Evolutionary conservation across 139 green algal genomes (phyloP).

Genomic region (Chlamydomonas sphaeroides): DNA sequence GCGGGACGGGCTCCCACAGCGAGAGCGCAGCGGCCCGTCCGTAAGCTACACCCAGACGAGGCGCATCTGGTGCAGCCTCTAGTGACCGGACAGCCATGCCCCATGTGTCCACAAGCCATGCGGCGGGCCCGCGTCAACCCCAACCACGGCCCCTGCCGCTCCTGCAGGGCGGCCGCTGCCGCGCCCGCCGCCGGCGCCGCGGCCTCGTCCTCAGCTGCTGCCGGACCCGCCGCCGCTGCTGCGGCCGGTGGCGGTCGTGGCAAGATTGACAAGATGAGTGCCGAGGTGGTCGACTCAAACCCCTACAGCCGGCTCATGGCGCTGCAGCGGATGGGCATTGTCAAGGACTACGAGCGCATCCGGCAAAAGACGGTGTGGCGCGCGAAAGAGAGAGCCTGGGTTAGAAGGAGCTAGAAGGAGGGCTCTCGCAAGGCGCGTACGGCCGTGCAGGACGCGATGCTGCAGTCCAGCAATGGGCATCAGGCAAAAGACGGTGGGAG

Average conservation of each 20-base stretch:
- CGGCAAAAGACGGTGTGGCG: conserved; percentile 76
- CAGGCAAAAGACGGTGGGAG: too few species aligned
- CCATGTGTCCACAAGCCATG: too few species aligned
- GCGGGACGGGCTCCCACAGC: too few species aligned
- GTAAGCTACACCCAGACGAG: too few species aligned
- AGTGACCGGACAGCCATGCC: too few species aligned
- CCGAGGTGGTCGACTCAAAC: conserved; percentile 88
- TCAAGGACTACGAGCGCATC: conserved; percentile 94
- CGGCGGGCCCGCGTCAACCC: background rate
- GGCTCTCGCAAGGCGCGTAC: too few species aligned
- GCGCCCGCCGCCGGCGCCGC: background rate
- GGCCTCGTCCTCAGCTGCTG: background rate
- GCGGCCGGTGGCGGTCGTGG: background rate
- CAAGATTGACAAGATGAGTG: conserved; percentile 80
- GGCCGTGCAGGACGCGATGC: too few species aligned
- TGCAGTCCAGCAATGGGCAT: too few species aligned
- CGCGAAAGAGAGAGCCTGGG: too few species aligned
- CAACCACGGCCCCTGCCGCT: background rate
- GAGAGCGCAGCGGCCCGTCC: too few species aligned
- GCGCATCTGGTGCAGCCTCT: too few species aligned
- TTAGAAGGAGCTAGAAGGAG: too few species aligned
- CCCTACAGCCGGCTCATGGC: conserved; percentile 94
- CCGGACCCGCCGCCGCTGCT: background rate
- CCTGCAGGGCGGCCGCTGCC: background rate
- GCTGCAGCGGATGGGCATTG: conserved; percentile 97